These are phyloP conservation scores for Corynascus novoguineensis DNA, from an alignment of 495 filamentous ascomycete genomes.

Conservation along the genomic window DNA sequence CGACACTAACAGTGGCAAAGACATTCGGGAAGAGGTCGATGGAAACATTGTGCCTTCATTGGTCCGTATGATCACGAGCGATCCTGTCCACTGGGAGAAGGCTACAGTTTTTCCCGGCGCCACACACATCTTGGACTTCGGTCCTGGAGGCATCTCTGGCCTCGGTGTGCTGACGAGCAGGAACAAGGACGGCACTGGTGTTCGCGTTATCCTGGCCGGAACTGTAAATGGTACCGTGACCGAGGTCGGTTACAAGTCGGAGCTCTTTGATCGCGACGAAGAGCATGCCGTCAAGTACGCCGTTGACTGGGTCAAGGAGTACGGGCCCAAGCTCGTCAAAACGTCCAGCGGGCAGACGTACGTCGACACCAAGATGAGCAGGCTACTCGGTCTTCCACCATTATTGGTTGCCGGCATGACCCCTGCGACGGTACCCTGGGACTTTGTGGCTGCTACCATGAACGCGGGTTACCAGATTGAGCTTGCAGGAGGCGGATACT, in stretches of 20 bases:
- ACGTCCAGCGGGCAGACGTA: constrained; percentile 81
- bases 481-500: constrained; percentile 89
- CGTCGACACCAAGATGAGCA: constrained; percentile 97
- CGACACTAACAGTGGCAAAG: constrained; percentile 78
- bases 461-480: constrained; percentile 93
- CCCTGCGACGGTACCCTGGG: constrained; percentile 87
- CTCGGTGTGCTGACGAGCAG: constrained; percentile 95
- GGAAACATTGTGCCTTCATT: constrained; percentile 72
- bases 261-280: constrained; percentile 92
- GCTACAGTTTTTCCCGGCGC: constrained; percentile 83
- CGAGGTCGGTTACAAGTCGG: constrained; percentile 94
- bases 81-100: constrained; percentile 90
- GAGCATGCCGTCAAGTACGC: constrained; percentile 90
- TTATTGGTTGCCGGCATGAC: constrained; percentile 97
- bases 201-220: constrained; percentile 89
- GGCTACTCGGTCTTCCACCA: constrained; percentile 81
- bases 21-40: constrained; percentile 58
- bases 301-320: constrained; percentile 96
- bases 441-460: constrained; percentile 94
- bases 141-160: constrained; percentile 91
- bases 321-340: constrained; percentile 80
- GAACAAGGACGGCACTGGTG: constrained; percentile 96
- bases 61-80: constrained; percentile 87
- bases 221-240: constrained; percentile 81
- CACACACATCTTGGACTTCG: constrained; percentile 93